Evolutionary conservation across 192 early-diverging fungal genomes (phyloP), one percentile per base, ranked within the genome.

Genomic region (Jimgerdemannia flammicorona): DNA sequence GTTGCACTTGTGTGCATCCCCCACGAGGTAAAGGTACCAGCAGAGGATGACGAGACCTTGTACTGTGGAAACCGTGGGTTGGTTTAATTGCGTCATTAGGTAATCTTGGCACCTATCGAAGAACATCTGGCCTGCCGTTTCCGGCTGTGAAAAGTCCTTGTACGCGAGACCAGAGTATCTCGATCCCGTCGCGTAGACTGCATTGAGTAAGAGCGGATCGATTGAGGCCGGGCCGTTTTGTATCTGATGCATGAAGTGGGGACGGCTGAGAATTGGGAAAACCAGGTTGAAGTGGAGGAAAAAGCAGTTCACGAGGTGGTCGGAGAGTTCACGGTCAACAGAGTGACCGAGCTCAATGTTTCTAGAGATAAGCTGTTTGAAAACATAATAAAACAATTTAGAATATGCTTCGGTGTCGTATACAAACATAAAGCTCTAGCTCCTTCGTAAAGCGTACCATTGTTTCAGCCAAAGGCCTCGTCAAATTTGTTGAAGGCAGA

Each of bases 211-310:
- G n/a, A 82, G 64, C 6, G 77, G 75, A 43, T 79, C 69, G 7
- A 82, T 54, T 59, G 44, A 18, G 20, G 75, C 44, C 19, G 69
- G 29, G 2, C 19, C 43, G 14, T 69, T n/a, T 9, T 73, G 41
- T 1, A 75, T 43, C 54, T 78, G 73, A 66, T 59, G 68, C 29
- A 77, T 66, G 54, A 82, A 82, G 44, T 77, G 72, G 6, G 77
- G 77, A 14, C 73, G 67, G 18, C 71, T 76, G 20, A 82, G 65
- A 14, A 82, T 67, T 9, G 81, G 81, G 29, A 82, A 82, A 3
- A 82, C 63, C 44, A 74, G 54, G 65, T 82, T 82, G 72, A 82
- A 78, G 44, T 82, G 66, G 63, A 29, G 43, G 72, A 82, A 82
- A 41, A 65, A 82, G n/a, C 70, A 49, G 17, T 75, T 64, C 64